Evolutionary conservation across 805 yeast species (phyloP).

Genomic region (Myxozyma sirexii): DNA sequence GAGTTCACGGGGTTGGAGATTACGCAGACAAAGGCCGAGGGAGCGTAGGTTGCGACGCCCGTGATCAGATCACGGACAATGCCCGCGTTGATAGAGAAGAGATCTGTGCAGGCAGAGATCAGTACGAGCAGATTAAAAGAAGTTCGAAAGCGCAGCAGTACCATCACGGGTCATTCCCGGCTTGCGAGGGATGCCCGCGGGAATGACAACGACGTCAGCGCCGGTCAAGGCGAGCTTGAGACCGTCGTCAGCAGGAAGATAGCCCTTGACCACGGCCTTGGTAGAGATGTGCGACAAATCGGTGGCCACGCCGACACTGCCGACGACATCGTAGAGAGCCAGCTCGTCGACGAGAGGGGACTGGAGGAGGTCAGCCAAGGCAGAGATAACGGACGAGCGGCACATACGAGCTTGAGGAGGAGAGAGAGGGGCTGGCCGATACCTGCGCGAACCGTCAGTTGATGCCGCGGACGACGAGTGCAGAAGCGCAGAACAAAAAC

Average conservation of each 20-base stretch:
- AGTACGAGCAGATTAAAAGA: neutral
- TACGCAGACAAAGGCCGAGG: slow-evolving; percentile 74
- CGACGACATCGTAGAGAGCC: slow-evolving; percentile 82
- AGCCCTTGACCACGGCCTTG: slow-evolving; percentile 59
- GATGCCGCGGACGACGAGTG: neutral
- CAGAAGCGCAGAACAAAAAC: neutral
- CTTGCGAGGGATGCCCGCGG: slow-evolving; percentile 92
- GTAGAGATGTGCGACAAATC: slow-evolving; percentile 85
- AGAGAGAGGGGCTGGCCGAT: slow-evolving; percentile 92
- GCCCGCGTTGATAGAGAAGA: slow-evolving; percentile 80
- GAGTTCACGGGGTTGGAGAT: slow-evolving; percentile 95
- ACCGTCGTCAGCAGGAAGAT: slow-evolving; percentile 65
- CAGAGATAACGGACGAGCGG: neutral
- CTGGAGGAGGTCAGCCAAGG: neutral
- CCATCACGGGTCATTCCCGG: slow-evolving; percentile 94
- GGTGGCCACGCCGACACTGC: slow-evolving; percentile 84
- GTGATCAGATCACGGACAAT: slow-evolving; percentile 74
- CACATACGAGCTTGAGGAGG: slow-evolving; percentile 59
- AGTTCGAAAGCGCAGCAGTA: neutral
- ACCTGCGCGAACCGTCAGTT: slow-evolving; percentile 48
- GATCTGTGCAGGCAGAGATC: slow-evolving; percentile 43
- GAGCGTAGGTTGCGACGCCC: slow-evolving; percentile 71
- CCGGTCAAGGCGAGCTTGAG: slow-evolving; percentile 70
- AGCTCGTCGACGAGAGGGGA: slow-evolving; percentile 64
- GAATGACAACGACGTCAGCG: slow-evolving; percentile 84